Conservation (phyloP, 495 filamentous ascomycete species). For the Penicillium dipodomyicola region DNA sequence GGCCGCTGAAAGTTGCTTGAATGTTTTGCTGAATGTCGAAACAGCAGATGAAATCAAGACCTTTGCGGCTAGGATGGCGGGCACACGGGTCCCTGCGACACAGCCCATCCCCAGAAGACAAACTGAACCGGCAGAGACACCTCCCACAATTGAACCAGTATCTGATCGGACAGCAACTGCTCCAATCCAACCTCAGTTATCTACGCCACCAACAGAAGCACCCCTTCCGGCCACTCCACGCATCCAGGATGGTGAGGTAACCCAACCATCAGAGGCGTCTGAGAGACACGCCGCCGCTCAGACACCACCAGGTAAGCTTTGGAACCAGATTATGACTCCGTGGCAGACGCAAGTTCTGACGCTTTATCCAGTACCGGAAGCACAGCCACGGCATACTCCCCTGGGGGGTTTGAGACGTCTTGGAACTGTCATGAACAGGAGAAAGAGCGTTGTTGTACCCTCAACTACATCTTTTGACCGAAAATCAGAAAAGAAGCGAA, state of each 20-base stretch:
- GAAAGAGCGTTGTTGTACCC: conserved; percentile 48
- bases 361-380: conserved; percentile 32
- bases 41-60: conserved; percentile 87
- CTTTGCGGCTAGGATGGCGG: conserved; percentile 60
- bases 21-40: conserved; percentile 80
- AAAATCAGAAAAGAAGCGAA: conserved; percentile 50
- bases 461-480: conserved; percentile 34
- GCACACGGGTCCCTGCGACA: conserved; percentile 18
- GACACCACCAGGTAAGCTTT: conserved; percentile 44
- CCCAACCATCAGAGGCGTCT: conserved; percentile 55
- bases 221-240: conserved; percentile 44
- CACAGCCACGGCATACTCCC: conserved; percentile 39
- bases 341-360: not conserved
- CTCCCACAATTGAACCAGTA: conserved; percentile 5
- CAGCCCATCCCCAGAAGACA: conserved; percentile 21
- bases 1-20: conserved; percentile 78
- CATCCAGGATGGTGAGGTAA: conserved; percentile 55
- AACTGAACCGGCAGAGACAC: conserved; percentile 20
- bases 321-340: not conserved
- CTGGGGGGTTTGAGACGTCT: conserved; percentile 62
- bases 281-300: conserved; percentile 37
- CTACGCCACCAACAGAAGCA: conserved; percentile 14
- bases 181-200: conserved; percentile 16
- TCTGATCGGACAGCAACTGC: conserved; percentile 16
- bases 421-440: conserved; percentile 74